Percentiles rank a stretch among this genome's conserved stretches.
Conservation (phyloP, 164 flowering plant genomes). For the Umbellularia californica region DNA sequence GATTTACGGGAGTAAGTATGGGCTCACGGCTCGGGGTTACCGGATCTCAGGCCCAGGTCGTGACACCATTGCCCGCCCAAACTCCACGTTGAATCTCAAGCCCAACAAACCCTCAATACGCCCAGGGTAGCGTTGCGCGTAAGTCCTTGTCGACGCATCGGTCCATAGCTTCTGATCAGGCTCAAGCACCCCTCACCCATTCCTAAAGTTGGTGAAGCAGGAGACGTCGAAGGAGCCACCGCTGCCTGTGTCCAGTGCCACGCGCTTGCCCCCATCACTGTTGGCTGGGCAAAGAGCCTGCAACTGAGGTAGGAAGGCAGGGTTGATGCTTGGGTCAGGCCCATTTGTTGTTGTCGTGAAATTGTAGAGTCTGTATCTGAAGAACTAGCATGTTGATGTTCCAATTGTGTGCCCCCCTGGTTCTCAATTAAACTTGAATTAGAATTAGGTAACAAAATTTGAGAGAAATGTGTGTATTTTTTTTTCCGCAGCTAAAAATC, state of each 20-base stretch:
- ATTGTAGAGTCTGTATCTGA: slow-evolving; percentile 41
- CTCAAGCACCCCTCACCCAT: slow-evolving; percentile 44
- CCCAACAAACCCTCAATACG: slow-evolving; percentile 26
- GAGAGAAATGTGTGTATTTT: too few relatives aligned
- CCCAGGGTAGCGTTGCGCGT: slow-evolving; percentile 34
- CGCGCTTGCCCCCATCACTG: slow-evolving; percentile 35
- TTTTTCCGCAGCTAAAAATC: too few relatives aligned
- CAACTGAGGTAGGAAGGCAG: slow-evolving; percentile 34
- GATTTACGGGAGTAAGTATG: too few relatives aligned
- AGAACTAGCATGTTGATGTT: too few relatives aligned
- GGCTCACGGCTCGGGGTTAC: too few relatives aligned
- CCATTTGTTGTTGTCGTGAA: slow-evolving; percentile 29
- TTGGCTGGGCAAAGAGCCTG: slow-evolving; percentile 36
- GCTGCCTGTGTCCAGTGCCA: slow-evolving; percentile 45
- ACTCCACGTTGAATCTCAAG: slow-evolving; percentile 30
- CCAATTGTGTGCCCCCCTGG: too few relatives aligned
- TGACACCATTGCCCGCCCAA: slow-evolving; percentile 36
- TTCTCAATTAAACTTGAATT: too few relatives aligned
- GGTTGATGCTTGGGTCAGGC: slow-evolving; percentile 42
- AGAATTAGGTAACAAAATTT: too few relatives aligned
- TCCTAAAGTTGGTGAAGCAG: slow-evolving; percentile 34
- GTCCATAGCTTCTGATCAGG: slow-evolving; percentile 53
- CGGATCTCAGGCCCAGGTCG: too few relatives aligned
- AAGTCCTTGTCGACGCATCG: slow-evolving; percentile 27
- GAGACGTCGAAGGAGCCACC: slow-evolving; percentile 31